Evolutionary conservation across 306 rosid genomes (phyloP).

Genomic region (Lablab purpureus): DNA sequence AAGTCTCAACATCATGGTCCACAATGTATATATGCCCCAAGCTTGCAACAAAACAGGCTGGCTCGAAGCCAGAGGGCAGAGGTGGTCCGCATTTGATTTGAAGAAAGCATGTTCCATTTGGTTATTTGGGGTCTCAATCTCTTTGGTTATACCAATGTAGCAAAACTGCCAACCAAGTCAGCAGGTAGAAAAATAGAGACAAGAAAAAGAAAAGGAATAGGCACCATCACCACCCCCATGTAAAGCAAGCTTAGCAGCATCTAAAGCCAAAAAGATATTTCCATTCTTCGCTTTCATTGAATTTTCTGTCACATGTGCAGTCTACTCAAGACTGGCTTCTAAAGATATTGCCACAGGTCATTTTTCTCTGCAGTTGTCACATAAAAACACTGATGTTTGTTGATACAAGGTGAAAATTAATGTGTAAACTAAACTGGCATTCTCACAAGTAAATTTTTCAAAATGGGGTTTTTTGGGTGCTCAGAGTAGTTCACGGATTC

Average conservation of each 20-base stretch:
- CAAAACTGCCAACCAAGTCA: conserved; percentile 48
- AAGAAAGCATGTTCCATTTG: conserved; percentile 47
- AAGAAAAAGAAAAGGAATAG: conserved; percentile 42
- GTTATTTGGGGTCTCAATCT: conserved; percentile 46
- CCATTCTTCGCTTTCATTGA: conserved; percentile 28
- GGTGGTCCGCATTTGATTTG: conserved; percentile 44
- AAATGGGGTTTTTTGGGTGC: conserved; percentile 25
- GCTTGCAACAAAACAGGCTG: conserved; percentile 50
- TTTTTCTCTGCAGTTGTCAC: conserved; percentile 39
- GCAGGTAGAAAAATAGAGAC: conserved; percentile 37
- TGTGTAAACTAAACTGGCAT: background rate
- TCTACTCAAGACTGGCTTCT: conserved; percentile 17
- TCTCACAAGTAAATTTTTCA: conserved; percentile 28
- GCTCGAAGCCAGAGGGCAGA: conserved; percentile 34
- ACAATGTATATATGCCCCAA: conserved; percentile 43
- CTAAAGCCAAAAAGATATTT: conserved; percentile 41
- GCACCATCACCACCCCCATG: conserved; percentile 42
- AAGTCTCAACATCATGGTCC: conserved; percentile 44
- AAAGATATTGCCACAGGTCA: conserved; percentile 1
- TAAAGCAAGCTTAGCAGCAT: conserved; percentile 39
- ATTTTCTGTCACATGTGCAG: conserved; percentile 47
- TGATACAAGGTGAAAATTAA: background rate
- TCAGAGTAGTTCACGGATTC: background rate
- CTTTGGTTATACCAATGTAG: conserved; percentile 37
- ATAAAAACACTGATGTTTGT: background rate